Conservation (phyloP, 352 stramenopile genomes). For the Globisporangium cederbergense region DNA sequence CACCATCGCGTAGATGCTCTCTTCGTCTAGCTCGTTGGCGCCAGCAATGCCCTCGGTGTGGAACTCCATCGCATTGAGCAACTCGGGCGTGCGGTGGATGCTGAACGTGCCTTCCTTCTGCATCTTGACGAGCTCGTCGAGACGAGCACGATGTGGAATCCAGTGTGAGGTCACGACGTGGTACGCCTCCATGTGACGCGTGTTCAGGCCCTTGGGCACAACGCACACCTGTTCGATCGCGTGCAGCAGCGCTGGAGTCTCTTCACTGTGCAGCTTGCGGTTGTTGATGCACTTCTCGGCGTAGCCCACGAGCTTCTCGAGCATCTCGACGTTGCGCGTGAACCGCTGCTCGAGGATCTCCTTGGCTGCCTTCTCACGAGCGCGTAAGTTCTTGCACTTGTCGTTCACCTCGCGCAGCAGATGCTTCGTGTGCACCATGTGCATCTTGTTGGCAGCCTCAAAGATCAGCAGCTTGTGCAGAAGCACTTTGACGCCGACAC, state of each 20-base stretch:
- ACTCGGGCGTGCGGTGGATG: constrained; percentile 64
- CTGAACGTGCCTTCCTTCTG: constrained; percentile 76
- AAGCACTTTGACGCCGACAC: constrained; percentile 62
- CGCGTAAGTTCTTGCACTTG: constrained; percentile 54
- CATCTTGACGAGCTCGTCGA: constrained; percentile 70
- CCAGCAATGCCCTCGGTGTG: constrained; percentile 64
- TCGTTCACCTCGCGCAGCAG: constrained; percentile 57
- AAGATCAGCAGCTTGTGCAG: constrained; percentile 54
- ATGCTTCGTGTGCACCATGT: constrained; percentile 65
- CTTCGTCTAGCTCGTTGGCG: constrained; percentile 33
- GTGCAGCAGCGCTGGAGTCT: constrained; percentile 58
- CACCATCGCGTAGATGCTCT: constrained; percentile 31
- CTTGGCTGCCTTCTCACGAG: constrained; percentile 40
- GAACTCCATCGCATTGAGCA: constrained; percentile 62
- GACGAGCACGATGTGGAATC: constrained; percentile 42
- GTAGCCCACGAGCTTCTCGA: constrained; percentile 47
- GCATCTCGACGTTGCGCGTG: constrained; percentile 33
- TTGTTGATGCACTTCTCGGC: constrained; percentile 71
- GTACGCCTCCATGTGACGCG: constrained; percentile 48
- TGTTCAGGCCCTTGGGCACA: constrained; percentile 43
- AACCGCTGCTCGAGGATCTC: constrained; percentile 39
- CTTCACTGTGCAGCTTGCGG: constrained; percentile 69
- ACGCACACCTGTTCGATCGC: constrained; percentile 61
- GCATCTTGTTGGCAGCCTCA: constrained; percentile 69
- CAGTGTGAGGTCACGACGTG: constrained; percentile 66